Base-by-base conservation (phyloP, 2,329 filamentous ascomycete species). In the Chrysosporium queenslandicum region DNA sequence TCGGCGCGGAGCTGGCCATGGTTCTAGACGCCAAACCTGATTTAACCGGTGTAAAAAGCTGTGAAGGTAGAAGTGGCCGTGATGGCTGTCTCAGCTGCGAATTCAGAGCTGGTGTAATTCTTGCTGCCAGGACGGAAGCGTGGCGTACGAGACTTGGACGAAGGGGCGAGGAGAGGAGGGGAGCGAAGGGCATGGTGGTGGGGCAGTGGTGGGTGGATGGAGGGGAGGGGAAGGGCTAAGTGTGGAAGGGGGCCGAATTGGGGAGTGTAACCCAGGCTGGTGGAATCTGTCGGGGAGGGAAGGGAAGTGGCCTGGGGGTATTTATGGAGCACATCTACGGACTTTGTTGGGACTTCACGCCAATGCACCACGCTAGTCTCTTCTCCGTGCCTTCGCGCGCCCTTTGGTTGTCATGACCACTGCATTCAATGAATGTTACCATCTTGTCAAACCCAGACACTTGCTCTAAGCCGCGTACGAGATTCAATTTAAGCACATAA, bases 1-100 rank as follows among this genome's bases (percentile, higher is more conserved):
- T 54, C 16, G 23, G 55, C 47, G 47, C 47, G 14, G 39, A 39
- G 16, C 46, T 51, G 16, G 51, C 51, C 46, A 53, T 56, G n/a
- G 27, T 53, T 39, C 40, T 45, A 32, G 32, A 50, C 20, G 11
- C 20, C 2, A 18, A 14, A 2, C 34, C 16, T 3, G 20, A 16
- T 7, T 50, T 40, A 5, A 42, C 8, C 1, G 27, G n/a, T 11
- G 37, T 32, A 14, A 12, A 8, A 4, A n/a, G 3, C 12, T 27
- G 40, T 25, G 30, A 29, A 11, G 20, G 9, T 40, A 23, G 36
- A 20, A n/a, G 18, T 18, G 16, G 25, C n/a, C 20, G 29, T 6
- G 34, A 8, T 23, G 37, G 29, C 25, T 50, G 47, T 21, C 36
- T 16, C 23, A 50, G 20, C 27, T 11, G 11, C n/a, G n/a, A 16